phyloP scores from a whole-genome alignment of 31 red algal species.

The Porphyra umbilicalis region DNA sequence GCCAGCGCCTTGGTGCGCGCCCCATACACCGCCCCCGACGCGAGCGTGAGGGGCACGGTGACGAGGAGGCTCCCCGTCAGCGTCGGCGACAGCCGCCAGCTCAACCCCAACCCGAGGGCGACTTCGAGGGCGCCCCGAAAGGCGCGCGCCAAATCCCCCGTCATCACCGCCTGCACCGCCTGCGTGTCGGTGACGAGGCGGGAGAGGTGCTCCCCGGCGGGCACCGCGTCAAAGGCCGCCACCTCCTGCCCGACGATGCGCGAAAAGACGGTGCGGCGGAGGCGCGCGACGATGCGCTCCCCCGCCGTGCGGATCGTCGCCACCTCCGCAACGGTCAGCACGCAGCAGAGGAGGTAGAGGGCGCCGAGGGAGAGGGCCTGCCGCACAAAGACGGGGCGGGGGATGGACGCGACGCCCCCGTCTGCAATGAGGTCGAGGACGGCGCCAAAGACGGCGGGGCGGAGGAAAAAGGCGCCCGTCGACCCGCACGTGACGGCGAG shows the following conservation, averaged over 20 bases:
- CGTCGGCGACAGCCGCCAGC: constrained; percentile 24
- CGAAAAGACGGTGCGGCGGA: constrained; percentile 19
- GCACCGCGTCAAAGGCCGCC: constrained; percentile 6
- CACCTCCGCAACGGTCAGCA: constrained; percentile 1
- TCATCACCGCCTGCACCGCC: constrained; percentile 10
- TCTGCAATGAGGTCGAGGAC: constrained; percentile 18
- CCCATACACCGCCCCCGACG: constrained; percentile 11
- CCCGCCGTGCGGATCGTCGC: constrained; percentile 10
- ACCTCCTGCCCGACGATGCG: constrained; percentile 12
- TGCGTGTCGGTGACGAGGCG: constrained; percentile 4
- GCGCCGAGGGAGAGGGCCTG: background rate
- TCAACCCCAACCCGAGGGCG: constrained; percentile 5
- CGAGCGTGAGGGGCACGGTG: constrained; percentile 18
- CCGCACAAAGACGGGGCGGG: constrained; percentile 1
- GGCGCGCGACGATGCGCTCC: constrained; percentile 11
- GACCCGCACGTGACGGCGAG: constrained; percentile 32
- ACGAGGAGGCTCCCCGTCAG: constrained; percentile 12
- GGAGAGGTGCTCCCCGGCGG: constrained; percentile 24
- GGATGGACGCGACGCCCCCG: background rate
- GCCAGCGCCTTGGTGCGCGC: constrained; percentile 14
- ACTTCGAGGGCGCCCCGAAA: constrained; percentile 14
- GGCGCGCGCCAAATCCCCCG: constrained; percentile 4
- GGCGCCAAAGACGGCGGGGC: constrained; percentile 16
- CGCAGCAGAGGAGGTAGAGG: constrained; percentile 11
- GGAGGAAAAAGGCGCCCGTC: constrained; percentile 19